Evolutionary conservation across 2,329 filamentous ascomycete genomes (phyloP).

Genomic region (Xylogone sp.): DNA sequence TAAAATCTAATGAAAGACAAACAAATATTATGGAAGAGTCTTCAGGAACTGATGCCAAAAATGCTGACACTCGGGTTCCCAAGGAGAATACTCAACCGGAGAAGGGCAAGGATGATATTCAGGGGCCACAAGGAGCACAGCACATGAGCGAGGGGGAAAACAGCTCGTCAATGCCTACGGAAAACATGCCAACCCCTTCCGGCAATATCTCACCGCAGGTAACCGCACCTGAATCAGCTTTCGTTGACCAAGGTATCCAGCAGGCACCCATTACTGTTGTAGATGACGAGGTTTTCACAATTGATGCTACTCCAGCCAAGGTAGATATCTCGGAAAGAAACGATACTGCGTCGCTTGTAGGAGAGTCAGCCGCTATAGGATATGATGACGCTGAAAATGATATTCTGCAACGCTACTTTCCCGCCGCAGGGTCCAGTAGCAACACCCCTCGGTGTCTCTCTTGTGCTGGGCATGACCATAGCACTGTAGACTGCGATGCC

Average conservation of each 20-base stretch:
- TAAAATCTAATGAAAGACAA: no score
- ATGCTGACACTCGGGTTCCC: no score
- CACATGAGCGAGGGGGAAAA: no score
- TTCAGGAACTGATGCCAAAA: no score
- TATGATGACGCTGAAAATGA: not conserved
- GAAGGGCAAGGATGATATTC: no score
- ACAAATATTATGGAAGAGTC: no score
- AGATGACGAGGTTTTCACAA: no score
- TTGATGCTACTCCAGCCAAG: slow-evolving; percentile 30
- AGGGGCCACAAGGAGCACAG: no score
- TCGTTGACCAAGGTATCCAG: no score
- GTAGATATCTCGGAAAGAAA: not conserved
- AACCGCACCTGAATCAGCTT: not conserved
- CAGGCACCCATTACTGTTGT: no score
- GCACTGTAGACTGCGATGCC: slow-evolving; percentile 39
- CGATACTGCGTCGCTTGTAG: not conserved
- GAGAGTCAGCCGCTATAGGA: not conserved
- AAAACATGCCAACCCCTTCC: slow-evolving; percentile 5
- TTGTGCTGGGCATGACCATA: slow-evolving; percentile 48
- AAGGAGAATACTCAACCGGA: no score
- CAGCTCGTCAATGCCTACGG: no score
- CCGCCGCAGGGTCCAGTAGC: slow-evolving; percentile 25
- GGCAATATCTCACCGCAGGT: not conserved
- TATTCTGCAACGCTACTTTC: slow-evolving; percentile 45
- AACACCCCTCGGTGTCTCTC: slow-evolving; percentile 40